A percentile compares a stretch with the other conserved stretches of the same genome.
phyloP scores from a whole-genome alignment of 805 yeast genomes.

The Saccharomycopsis malanga region DNA sequence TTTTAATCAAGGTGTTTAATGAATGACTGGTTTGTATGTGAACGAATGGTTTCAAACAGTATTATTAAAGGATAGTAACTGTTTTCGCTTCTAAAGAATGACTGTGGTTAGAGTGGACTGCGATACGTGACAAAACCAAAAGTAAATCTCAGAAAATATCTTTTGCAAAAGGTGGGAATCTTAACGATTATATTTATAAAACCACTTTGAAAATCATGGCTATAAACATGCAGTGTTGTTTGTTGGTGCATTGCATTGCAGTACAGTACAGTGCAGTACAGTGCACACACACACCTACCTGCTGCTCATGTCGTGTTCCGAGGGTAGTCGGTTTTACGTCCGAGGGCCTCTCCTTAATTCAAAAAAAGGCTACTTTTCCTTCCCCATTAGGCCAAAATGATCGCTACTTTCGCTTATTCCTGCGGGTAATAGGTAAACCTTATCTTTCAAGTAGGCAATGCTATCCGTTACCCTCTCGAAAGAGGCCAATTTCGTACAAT shows the following conservation, averaged over 20 bases:
- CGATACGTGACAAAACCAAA: not conserved
- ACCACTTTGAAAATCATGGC: not conserved
- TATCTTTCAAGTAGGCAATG: no score
- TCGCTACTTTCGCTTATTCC: no score
- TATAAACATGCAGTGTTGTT: not conserved
- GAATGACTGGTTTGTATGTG: not conserved
- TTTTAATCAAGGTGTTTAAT: not conserved
- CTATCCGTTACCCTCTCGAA: no score
- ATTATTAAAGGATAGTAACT: not conserved
- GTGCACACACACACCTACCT: not conserved
- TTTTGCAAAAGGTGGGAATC: not conserved
- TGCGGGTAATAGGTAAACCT: no score
- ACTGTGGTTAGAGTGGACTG: slow-evolving; percentile 12
- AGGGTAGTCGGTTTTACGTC: no score
- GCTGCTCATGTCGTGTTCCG: not conserved
- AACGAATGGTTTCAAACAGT: slow-evolving; percentile 3
- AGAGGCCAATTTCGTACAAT: no score
- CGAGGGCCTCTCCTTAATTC: no score
- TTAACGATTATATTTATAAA: not conserved
- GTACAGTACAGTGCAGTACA: not conserved
- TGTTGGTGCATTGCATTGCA: not conserved
- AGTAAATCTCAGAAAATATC: not conserved
- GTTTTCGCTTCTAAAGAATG: slow-evolving; percentile 10
- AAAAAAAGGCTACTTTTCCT: no score
- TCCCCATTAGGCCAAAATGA: no score